Conservation (phyloP, 441 rosid species). For the Populus hybrid region DNA sequence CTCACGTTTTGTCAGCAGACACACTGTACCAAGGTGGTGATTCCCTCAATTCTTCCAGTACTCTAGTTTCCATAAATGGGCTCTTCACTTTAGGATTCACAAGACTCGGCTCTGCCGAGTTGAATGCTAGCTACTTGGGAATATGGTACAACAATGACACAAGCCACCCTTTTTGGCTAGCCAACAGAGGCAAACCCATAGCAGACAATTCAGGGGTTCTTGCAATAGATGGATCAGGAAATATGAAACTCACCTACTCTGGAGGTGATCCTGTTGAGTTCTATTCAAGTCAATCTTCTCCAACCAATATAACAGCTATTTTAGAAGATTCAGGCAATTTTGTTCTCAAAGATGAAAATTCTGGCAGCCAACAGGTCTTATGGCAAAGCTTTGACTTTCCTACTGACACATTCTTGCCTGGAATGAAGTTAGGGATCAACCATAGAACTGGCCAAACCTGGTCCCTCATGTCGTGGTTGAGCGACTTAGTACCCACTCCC, state of each 20-base stretch:
- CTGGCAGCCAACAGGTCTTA: not conserved
- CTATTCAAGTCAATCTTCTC: not conserved
- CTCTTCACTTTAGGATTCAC: too few relatives aligned
- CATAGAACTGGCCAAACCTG: conserved; percentile 2
- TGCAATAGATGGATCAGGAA: conserved; percentile 17
- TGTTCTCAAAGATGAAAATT: not conserved
- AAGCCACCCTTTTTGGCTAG: conserved; percentile 24
- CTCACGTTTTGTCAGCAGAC: too few relatives aligned
- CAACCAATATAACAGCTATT: conserved; percentile 7
- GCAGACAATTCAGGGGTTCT: conserved; percentile 5
- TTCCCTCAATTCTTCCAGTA: too few relatives aligned
- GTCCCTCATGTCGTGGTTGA: conserved; percentile 27
- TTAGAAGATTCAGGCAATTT: conserved; percentile 15
- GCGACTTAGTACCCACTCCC: conserved; percentile 8
- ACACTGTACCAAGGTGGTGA: too few relatives aligned
- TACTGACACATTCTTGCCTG: conserved; percentile 29
- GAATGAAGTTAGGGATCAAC: conserved; percentile 35
- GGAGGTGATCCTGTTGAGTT: not conserved
- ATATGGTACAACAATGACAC: conserved; percentile 9
- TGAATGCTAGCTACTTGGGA: conserved; percentile 11
- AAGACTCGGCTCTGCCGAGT: not conserved
- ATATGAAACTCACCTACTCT: conserved; percentile 13
- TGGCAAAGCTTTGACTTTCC: conserved; percentile 47
- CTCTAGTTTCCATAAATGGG: too few relatives aligned
- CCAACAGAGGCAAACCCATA: conserved; percentile 22